Conservation (phyloP, 2,329 filamentous ascomycete species). For the Cladosporium sp. region DNA sequence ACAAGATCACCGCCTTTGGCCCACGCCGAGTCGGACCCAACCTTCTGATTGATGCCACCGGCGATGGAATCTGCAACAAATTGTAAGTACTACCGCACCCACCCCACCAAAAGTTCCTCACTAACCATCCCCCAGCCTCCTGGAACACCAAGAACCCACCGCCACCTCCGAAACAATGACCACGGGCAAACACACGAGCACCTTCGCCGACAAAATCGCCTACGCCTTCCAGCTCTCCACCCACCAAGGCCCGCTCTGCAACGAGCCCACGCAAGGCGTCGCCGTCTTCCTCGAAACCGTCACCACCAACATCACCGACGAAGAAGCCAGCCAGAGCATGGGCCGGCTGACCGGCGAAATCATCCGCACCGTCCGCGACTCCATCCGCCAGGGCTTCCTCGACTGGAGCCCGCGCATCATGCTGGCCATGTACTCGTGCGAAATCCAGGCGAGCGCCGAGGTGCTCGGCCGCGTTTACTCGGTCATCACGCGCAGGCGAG, state of each 20-base stretch:
- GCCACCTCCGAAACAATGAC: constrained; percentile 2
- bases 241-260: constrained; percentile 81
- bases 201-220: constrained; percentile 57
- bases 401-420: constrained; percentile 96
- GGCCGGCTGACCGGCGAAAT: constrained; percentile 87
- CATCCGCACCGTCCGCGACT: constrained; percentile 79
- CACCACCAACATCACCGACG: constrained; percentile 51
- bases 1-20: constrained; percentile 85
- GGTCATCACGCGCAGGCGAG: constrained; percentile 90
- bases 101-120: constrained; percentile 16
- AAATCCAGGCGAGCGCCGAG: constrained; percentile 93
- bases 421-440: constrained; percentile 95
- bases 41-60: constrained; percentile 77
- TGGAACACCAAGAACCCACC: constrained; percentile 23
- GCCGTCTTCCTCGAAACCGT: constrained; percentile 87
- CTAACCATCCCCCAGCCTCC: constrained; percentile 23
- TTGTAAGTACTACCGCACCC: constrained; percentile 50
- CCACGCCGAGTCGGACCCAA: constrained; percentile 83
- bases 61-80: constrained; percentile 64
- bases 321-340: constrained; percentile 60
- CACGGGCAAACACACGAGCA: constrained; percentile 19
- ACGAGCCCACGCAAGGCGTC: constrained; percentile 88
- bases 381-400: constrained; percentile 79
- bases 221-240: constrained; percentile 94
- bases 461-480: constrained; percentile 93